phyloP scores from a whole-genome alignment of 257 asterid genomes.

The Echium plantagineum region DNA sequence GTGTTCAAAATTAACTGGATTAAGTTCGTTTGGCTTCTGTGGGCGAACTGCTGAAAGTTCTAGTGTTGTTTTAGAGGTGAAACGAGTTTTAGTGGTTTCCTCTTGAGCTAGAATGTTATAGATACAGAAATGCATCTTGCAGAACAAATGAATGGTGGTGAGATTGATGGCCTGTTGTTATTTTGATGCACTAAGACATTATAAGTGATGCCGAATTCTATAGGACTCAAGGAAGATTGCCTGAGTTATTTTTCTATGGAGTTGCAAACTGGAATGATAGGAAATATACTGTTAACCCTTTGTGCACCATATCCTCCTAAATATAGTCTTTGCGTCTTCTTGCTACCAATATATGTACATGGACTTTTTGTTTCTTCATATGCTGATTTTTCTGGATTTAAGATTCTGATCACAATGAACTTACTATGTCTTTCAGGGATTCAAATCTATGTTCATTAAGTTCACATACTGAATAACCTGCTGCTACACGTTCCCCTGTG shows the following conservation, averaged over 20 bases:
- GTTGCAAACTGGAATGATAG: neutral
- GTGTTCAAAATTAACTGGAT: neutral
- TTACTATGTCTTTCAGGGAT: neutral
- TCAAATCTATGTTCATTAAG: neutral
- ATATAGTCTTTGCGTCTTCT: neutral
- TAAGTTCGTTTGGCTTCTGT: neutral
- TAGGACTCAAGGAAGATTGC: neutral
- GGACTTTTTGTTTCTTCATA: neutral
- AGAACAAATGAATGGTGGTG: neutral
- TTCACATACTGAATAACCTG: conserved; percentile 4
- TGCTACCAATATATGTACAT: neutral
- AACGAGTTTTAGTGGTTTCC: neutral
- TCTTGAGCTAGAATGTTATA: neutral
- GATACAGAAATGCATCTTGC: neutral
- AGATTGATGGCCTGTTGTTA: no score
- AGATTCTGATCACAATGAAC: neutral
- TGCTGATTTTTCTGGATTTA: neutral
- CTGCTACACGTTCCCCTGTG: conserved; percentile 20
- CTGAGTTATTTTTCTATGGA: neutral
- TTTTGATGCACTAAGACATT: neutral
- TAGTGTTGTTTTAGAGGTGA: neutral
- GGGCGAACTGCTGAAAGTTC: neutral
- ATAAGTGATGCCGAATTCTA: neutral
- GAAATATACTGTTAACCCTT: neutral
- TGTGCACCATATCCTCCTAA: neutral